Evolutionary conservation across 2,329 filamentous ascomycete genomes (phyloP).

Genomic region (Penicillium sp.): DNA sequence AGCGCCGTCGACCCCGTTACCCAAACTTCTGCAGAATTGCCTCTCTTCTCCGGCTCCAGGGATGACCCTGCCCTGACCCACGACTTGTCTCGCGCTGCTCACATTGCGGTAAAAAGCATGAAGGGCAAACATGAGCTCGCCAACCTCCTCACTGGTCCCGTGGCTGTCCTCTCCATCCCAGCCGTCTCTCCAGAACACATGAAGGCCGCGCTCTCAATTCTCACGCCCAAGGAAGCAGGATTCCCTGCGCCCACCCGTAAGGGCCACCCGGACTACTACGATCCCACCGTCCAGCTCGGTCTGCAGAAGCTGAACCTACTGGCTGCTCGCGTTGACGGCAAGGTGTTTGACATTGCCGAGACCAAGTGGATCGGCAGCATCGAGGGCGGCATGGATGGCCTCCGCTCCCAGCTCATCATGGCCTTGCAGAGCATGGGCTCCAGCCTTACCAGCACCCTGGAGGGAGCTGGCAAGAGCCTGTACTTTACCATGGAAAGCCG

Average conservation of each 20-base stretch:
- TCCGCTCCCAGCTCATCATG: constrained; percentile 74
- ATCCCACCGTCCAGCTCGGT: constrained; percentile 70
- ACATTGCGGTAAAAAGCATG: constrained; percentile 47
- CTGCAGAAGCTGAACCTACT: constrained; percentile 82
- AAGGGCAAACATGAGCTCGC: constrained; percentile 60
- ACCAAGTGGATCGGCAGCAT: constrained; percentile 70
- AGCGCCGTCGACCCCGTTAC: constrained; percentile 27
- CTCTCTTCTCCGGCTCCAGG: constrained; percentile 26
- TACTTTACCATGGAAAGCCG: constrained; percentile 86
- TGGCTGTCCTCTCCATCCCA: constrained; percentile 77
- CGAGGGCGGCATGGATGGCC: constrained; percentile 70
- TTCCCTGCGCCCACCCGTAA: constrained; percentile 76
- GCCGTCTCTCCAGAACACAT: constrained; percentile 78
- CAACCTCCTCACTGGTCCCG: constrained; percentile 73
- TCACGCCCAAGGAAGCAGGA: constrained; percentile 64
- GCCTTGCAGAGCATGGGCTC: constrained; percentile 77
- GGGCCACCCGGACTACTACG: constrained; percentile 75
- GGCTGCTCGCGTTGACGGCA: constrained; percentile 80
- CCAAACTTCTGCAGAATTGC: constrained; percentile 32
- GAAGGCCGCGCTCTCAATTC: constrained; percentile 71
- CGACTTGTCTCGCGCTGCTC: constrained; percentile 55
- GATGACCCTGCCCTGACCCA: constrained; percentile 50
- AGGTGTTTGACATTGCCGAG: constrained; percentile 72
- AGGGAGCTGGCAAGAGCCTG: constrained; percentile 72
- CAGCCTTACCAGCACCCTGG: constrained; percentile 70